Base-by-base conservation (phyloP, 148 eudicot genomes). In the Suaeda aralocaspica region DNA sequence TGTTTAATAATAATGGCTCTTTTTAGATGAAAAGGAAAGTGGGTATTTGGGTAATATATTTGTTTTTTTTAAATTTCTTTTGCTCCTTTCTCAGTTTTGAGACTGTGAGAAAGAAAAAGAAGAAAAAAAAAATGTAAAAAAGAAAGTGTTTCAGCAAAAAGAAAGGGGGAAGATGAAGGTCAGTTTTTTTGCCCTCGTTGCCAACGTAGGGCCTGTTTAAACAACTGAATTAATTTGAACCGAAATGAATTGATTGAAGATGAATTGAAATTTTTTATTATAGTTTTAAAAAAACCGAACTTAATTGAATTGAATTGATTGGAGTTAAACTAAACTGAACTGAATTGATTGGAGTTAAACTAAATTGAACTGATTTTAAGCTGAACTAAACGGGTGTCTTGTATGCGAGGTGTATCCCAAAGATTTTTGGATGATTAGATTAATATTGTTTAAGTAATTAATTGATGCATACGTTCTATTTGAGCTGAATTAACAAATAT, bases 21-120 rank as follows among this genome's bases (percentile, higher is more conserved):
- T 58, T 58, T 75, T 25, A n/a, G 65, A 21, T n/a, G 76, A 73
- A 73, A 73, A 66, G 65, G 57, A 73, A 58, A 66, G 76, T 33
- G n/a, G n/a, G n/a, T n/a, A n/a, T n/a, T n/a, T 73, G 52, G 65
- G 55, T 11, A 24, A 50, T 5, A 70, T 34, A 59, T 50, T 42
- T 42, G 29, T 25, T 39, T 19, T 53, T 19, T 28, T 29, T 14
- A n/a, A n/a, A 29, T 58, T 25, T 41, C 11, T 46, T 18, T 19
- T 45, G n/a, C 26, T 29, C 22, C 48, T 34, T 69, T 31, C 24
- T 65, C 63, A 25, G 59, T 41, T 41, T 13, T 31, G 22, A 39
- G n/a, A 46, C 19, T 11, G 30, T 21, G 21, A 34, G 29, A 56
- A 26, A 53, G 21, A 34, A 8, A 56, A 3, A 36, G 15, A 68